Base-by-base conservation (phyloP, 345 rosid species). In the Pseudoturritis turrita region DNA sequence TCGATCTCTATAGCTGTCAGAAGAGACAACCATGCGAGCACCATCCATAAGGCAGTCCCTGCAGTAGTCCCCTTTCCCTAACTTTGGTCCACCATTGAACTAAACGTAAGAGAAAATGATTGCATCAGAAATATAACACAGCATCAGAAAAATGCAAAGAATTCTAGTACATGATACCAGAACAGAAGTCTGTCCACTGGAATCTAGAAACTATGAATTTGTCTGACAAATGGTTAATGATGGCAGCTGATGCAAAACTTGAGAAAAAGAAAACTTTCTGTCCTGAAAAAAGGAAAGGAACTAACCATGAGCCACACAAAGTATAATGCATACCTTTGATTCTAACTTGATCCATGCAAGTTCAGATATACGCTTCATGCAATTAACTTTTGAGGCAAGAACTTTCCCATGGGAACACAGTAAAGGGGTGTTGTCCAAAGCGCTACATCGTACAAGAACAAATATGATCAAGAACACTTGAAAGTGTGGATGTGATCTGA, bases 1-100 rank as follows among this genome's bases (percentile, higher is more conserved):
- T 77, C 87, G 87, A 80, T 91, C 96, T 81, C 93, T 83, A 68
- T 95, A 95, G 84, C 96, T 88, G 77, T 89, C 99, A 62, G 89
- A 91, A 75, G 70, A 87, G 62, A 91, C 93, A 66, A 89, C 74
- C 37, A 82, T 76, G 51, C 69, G 80, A 13, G 97, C 97, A 43
- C 81, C 84, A 82, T 88, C 91, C 33, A 84, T 52, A 78, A 95
- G 93, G 84, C 99, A 95, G 63, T 75, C 82, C 77, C 74, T 72
- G 78, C 99, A 91, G 79, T 81, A 83, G 79, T 95, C 97, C 50
- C 62, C 75, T 67, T 87, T 87, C 76, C 88, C 75, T 52, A 91
- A 74, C 72, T 74, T 73, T 65, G 99, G 97, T 28, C 93, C 97
- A 66, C 96, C 96, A 59, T 77, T 77, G 83, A 78, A 87, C 99